These are phyloP conservation scores for Cryptococcus jaspeensis DNA, from an alignment of 1,284 basidiomycete species.

Conservation along the genomic window DNA sequence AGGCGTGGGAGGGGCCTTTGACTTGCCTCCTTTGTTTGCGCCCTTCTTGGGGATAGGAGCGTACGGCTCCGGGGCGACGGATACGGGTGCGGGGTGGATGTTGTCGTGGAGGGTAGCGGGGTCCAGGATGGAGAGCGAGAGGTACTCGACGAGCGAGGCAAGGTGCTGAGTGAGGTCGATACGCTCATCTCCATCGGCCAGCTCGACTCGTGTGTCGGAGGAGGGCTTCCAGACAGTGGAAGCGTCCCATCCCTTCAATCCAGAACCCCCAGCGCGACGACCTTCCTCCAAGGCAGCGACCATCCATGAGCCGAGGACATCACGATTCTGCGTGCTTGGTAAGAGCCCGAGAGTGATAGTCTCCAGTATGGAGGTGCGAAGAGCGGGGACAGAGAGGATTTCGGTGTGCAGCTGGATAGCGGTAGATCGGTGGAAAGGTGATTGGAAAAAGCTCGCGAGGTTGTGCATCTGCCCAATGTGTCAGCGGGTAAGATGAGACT, in stretches of 20 bases:
- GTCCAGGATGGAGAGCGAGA: constrained; percentile 60
- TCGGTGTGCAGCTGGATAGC: constrained; percentile 69
- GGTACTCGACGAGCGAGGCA: constrained; percentile 42
- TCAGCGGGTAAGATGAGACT: neutral
- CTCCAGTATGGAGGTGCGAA: constrained; percentile 61
- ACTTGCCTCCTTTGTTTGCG: constrained; percentile 21
- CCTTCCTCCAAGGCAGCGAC: constrained; percentile 49
- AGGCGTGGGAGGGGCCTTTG: constrained; percentile 10
- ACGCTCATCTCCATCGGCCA: constrained; percentile 14
- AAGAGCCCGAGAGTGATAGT: constrained; percentile 54
- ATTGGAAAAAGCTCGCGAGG: constrained; percentile 73
- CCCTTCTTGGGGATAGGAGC: constrained; percentile 21
- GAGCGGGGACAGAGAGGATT: constrained; percentile 61
- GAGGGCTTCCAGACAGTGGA: constrained; percentile 22
- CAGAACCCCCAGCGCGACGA: constrained; percentile 36
- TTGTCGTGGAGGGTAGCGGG: constrained; percentile 64
- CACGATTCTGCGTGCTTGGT: constrained; percentile 63
- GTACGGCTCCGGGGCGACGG: constrained; percentile 10
- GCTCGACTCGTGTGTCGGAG: neutral
- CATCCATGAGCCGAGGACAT: constrained; percentile 76
- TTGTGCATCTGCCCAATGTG: constrained; percentile 71
- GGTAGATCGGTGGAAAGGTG: constrained; percentile 74
- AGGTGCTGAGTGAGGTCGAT: constrained; percentile 53
- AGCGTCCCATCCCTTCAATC: constrained; percentile 36
- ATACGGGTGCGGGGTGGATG: constrained; percentile 62